These are phyloP conservation scores for Morella rubra DNA, from an alignment of 306 rosid genomes.

Conservation along the genomic window DNA sequence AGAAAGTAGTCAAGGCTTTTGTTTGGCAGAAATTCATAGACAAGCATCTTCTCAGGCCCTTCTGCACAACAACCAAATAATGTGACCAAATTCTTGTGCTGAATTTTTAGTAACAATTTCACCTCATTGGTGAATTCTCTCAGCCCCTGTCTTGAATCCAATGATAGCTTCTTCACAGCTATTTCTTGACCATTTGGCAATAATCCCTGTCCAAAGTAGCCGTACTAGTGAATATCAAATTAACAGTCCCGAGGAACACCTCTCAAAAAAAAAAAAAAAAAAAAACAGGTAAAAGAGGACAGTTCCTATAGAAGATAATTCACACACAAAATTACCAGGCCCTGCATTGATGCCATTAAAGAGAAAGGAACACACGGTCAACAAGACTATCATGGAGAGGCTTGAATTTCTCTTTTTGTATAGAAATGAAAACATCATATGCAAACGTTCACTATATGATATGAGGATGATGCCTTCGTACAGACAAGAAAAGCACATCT, in stretches of 20 bases:
- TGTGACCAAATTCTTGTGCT: slow-evolving; percentile 78
- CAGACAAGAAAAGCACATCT: too few species aligned
- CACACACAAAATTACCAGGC: not conserved
- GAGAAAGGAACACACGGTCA: not conserved
- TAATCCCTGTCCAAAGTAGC: slow-evolving; percentile 58
- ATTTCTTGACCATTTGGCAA: slow-evolving; percentile 85
- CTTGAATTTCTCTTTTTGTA: not conserved
- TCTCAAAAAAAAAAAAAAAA: not conserved
- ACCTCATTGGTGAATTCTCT: slow-evolving; percentile 86
- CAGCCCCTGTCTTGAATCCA: slow-evolving; percentile 76
- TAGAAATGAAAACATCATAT: too few species aligned
- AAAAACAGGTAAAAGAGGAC: not conserved
- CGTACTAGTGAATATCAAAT: not conserved
- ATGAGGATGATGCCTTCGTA: too few species aligned
- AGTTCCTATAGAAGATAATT: not conserved
- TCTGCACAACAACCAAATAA: slow-evolving; percentile 81
- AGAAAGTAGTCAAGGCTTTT: slow-evolving; percentile 81
- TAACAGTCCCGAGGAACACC: not conserved
- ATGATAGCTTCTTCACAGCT: slow-evolving; percentile 83
- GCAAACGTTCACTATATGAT: too few species aligned
- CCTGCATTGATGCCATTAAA: not conserved
- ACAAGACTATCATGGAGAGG: not conserved
- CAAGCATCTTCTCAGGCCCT: slow-evolving; percentile 96
- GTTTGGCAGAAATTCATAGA: slow-evolving; percentile 83
- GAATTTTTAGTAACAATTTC: slow-evolving; percentile 64